Conservation (phyloP, 148 eudicot species). For the Camellia japonica region DNA sequence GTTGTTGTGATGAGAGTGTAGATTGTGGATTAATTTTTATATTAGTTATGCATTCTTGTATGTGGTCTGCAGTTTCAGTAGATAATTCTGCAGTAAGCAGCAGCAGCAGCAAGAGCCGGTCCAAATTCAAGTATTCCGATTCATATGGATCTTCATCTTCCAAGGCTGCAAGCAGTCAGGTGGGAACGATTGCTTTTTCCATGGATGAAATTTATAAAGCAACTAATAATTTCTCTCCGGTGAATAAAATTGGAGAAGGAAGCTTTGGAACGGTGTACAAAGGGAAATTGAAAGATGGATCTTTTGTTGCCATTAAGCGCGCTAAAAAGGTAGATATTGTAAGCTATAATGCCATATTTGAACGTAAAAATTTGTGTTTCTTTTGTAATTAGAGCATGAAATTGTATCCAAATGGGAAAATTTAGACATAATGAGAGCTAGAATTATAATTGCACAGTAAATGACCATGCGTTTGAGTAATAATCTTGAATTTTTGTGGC, state of each 20-base stretch:
- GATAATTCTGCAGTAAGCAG: conserved; percentile 43
- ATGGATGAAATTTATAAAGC: conserved; percentile 53
- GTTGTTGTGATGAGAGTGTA: too few relatives aligned
- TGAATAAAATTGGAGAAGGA: conserved; percentile 60
- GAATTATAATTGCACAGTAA: background rate
- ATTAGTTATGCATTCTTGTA: background rate
- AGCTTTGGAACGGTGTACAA: conserved; percentile 67
- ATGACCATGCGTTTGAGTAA: background rate
- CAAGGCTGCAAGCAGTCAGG: conserved; percentile 23
- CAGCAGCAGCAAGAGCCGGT: conserved; percentile 12
- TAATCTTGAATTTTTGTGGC: conserved; percentile 18
- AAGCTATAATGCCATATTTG: too few relatives aligned
- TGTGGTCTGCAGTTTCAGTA: conserved; percentile 18
- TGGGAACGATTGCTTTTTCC: conserved; percentile 35
- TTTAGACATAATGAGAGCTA: background rate
- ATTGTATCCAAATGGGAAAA: too few relatives aligned
- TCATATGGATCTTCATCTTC: conserved; percentile 26
- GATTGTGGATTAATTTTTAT: too few relatives aligned
- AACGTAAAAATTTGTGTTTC: background rate
- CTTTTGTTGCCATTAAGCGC: conserved; percentile 64
- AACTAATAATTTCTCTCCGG: conserved; percentile 54
- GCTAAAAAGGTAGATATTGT: conserved; percentile 49
- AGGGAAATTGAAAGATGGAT: conserved; percentile 58
- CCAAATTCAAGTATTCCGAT: conserved; percentile 19
- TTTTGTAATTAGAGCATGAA: too few relatives aligned